Evolutionary conservation across 2,329 filamentous ascomycete species (phyloP).

Genomic region (Cercospora zeina): DNA sequence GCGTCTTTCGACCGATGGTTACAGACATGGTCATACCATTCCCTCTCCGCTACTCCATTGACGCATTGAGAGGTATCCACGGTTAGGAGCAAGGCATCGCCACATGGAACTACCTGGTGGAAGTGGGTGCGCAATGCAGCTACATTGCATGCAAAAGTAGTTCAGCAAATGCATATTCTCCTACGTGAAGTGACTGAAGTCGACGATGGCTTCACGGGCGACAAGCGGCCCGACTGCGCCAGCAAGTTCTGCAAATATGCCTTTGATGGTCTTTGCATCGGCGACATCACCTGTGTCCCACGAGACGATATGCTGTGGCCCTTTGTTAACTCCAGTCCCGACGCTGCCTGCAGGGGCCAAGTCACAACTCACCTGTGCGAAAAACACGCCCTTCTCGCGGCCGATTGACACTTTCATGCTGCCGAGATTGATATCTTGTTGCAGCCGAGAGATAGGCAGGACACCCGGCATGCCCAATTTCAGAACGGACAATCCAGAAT

Average conservation of each 20-base stretch:
- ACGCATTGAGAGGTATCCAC: too few species aligned
- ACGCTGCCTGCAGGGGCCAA: neutral
- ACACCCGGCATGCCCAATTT: conserved; percentile 67
- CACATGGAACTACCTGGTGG: neutral
- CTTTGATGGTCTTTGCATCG: conserved; percentile 56
- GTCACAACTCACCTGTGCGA: conserved; percentile 10
- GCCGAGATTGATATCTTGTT: conserved; percentile 57
- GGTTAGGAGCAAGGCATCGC: neutral
- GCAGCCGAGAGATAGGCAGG: conserved; percentile 56
- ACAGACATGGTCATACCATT: too few species aligned
- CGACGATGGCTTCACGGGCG: conserved; percentile 58
- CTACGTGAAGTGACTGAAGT: conserved; percentile 46
- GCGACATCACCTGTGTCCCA: conserved; percentile 59
- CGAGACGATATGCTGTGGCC: conserved; percentile 52
- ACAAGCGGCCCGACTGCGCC: conserved; percentile 65
- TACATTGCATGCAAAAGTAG: neutral
- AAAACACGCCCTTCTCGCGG: conserved; percentile 5
- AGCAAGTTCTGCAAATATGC: conserved; percentile 65
- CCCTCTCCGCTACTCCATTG: too few species aligned
- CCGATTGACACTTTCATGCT: conserved; percentile 57
- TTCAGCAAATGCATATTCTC: neutral
- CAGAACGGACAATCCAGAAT: conserved; percentile 56
- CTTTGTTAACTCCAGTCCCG: neutral
- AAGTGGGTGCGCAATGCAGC: neutral
- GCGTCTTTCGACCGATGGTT: too few species aligned